Conservation (phyloP, 257 asterid genomes). For the Thymus quinquecostatus region DNA sequence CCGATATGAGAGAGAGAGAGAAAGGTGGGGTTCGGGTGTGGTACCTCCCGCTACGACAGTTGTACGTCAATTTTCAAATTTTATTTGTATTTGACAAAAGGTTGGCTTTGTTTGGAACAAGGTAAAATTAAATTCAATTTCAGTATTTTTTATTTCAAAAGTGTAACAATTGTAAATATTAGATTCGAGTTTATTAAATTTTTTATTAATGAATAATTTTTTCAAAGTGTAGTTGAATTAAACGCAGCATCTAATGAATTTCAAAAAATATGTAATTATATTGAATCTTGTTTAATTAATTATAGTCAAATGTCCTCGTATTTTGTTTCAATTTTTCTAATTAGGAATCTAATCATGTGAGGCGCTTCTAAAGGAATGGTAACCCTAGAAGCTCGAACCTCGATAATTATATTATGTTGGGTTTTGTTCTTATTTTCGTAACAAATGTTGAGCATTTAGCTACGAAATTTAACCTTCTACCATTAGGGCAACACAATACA, state of each 20-base stretch:
- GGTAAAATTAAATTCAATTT: neutral
- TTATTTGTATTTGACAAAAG: neutral
- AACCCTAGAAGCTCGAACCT: slow-evolving; percentile 22
- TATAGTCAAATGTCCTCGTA: neutral
- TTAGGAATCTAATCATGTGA: neutral
- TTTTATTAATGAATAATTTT: too few relatives aligned
- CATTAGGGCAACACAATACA: too few relatives aligned
- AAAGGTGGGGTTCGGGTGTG: slow-evolving; percentile 31
- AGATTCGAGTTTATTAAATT: too few relatives aligned
- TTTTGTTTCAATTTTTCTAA: too few relatives aligned
- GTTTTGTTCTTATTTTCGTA: too few relatives aligned
- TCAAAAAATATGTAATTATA: slow-evolving; percentile 1
- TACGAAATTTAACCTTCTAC: too few relatives aligned
- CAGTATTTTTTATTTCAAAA: too few relatives aligned
- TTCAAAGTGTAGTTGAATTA: too few relatives aligned
- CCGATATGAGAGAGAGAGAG: neutral
- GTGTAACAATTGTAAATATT: too few relatives aligned
- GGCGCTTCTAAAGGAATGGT: neutral
- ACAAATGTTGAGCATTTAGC: too few relatives aligned
- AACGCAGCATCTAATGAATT: too few relatives aligned
- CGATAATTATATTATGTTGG: neutral
- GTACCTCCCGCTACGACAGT: slow-evolving; percentile 23
- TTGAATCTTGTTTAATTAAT: neutral
- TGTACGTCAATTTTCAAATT: slow-evolving; percentile 29
- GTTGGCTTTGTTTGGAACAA: neutral